These are phyloP conservation scores for Pyrenochaeta sp. DNA, from an alignment of 2,329 filamentous ascomycete genomes.

Conservation along the genomic window DNA sequence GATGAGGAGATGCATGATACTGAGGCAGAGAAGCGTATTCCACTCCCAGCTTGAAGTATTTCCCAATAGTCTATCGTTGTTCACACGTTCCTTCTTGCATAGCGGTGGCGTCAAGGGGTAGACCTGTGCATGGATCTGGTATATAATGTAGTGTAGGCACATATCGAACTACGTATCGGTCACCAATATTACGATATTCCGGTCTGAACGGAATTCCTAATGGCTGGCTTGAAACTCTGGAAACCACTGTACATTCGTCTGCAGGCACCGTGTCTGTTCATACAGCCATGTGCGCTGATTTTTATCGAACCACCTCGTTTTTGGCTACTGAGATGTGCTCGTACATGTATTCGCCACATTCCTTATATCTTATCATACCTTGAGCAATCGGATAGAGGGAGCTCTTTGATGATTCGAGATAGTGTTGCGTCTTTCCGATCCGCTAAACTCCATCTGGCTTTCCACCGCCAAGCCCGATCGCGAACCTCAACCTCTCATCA, in stretches of 20 bases:
- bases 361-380: neutral
- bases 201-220: neutral
- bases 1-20: conserved; percentile 48
- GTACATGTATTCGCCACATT: too few species aligned
- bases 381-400: neutral
- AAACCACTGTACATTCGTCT: neutral
- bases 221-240: neutral
- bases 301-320: neutral
- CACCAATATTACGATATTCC: neutral
- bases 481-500: conserved; percentile 16
- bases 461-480: conserved; percentile 19
- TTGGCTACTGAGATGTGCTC: neutral
- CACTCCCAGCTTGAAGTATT: conserved; percentile 22
- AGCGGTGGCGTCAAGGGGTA: conserved; percentile 26
- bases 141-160: neutral
- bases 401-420: conserved; percentile 13
- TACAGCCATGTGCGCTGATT: neutral
- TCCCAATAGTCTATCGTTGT: neutral
- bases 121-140: neutral
- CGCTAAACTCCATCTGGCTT: conserved; percentile 22
- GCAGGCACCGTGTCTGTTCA: neutral
- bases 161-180: neutral
- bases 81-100: conserved; percentile 16
- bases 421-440: conserved; percentile 5
- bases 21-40: conserved; percentile 31